Evolutionary conservation across 352 stramenopile species (phyloP), one percentile per base, ranked within the genome.

Genomic region (Globisporangium nodosum): DNA sequence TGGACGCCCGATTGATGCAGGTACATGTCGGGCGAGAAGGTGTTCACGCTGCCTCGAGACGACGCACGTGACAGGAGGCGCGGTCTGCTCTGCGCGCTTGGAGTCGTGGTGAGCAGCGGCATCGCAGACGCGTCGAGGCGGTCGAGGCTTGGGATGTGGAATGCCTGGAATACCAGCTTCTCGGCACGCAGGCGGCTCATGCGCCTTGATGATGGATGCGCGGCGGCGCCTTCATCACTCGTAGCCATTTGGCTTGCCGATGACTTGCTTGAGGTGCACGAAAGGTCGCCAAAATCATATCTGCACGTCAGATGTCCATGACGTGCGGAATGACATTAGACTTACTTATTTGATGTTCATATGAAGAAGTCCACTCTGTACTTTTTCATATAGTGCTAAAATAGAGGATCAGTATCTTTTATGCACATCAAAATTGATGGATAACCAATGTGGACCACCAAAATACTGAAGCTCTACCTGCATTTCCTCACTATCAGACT

Each of bases 1-100:
- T 78, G 57, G 46, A 83, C 69, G 53, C 75, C 73, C 27, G 75
- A 76, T 45, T 79, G 71, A 51, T 85, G 73, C 33, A 88, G 57
- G 56, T 86, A 86, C 15, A 71, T 55, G 21, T 84, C 74, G 24
- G 66, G 66, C 24, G 68, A 49, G 13, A 56, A 58, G 58, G 33
- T 20, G 61, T 16, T 3, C 64, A 42, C 30, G 66, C 24, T 21
- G 65, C 50, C 49, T 16, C 65, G 64, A 16, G 69, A 74, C 16
- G 53, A 55, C 13, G 73, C 33, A 1, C 56, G 50, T 20, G 54
- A 65, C 21, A 71, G 18, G 15, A 56, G 42, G 16, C 62, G 58
- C 27, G 70, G 52, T 51, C 51, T 4, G 40, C 31, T 54, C 13
- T 40, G 53, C 12, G 18, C 21, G 20, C 47, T 50, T 3, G 58